Percentiles rank a stretch among this genome's conserved stretches.
Evolutionary conservation across 2,329 filamentous ascomycete genomes (phyloP).

Genomic region (Leptographium lundbergii): DNA sequence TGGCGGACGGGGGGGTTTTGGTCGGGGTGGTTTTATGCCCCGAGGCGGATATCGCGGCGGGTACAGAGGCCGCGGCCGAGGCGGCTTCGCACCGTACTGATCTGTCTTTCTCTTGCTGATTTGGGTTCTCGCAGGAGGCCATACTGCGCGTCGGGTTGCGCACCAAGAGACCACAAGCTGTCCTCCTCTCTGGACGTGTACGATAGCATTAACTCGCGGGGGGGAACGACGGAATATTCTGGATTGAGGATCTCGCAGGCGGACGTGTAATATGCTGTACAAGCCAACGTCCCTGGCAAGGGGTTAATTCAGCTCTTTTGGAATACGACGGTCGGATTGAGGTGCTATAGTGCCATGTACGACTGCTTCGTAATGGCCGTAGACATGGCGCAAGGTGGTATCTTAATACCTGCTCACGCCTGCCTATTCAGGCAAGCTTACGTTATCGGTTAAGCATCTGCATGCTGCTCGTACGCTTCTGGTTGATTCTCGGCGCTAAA

Average conservation of each 20-base stretch:
- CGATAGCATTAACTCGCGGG: not conserved
- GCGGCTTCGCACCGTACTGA: slow-evolving; percentile 55
- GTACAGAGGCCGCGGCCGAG: slow-evolving; percentile 53
- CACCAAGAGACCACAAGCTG: not conserved
- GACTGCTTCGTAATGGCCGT: no score
- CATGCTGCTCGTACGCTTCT: not conserved
- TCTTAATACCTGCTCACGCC: not conserved
- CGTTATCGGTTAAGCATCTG: not conserved
- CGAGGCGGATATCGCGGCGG: slow-evolving; percentile 45
- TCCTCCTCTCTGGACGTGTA: not conserved
- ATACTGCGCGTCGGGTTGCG: not conserved
- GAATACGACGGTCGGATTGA: not conserved
- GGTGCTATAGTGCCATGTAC: no score
- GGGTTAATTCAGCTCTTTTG: not conserved
- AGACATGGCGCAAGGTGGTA: no score
- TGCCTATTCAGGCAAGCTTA: not conserved
- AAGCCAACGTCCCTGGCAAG: not conserved
- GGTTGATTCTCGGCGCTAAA: not conserved
- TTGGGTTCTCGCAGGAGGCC: not conserved
- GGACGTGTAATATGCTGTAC: not conserved
- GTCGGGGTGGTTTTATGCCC: slow-evolving; percentile 39
- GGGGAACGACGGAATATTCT: not conserved
- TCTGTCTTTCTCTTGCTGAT: not conserved
- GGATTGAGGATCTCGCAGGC: not conserved
- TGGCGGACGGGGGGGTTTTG: slow-evolving; percentile 37